phyloP scores from a whole-genome alignment of 176 grass and related monocot species.

The Triticum urartu region DNA sequence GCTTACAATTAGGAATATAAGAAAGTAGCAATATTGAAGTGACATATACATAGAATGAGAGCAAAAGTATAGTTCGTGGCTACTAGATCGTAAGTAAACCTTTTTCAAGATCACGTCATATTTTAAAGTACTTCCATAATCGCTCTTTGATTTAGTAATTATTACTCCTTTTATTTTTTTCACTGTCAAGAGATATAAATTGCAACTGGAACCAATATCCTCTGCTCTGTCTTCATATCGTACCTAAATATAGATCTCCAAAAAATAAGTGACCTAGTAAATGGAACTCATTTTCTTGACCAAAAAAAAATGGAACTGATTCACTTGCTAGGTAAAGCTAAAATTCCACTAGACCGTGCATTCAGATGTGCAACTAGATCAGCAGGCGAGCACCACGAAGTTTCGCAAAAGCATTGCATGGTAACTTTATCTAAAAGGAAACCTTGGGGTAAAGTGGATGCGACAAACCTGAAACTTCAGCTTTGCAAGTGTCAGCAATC shows the following conservation, averaged over 20 bases:
- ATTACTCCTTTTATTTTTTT: not conserved
- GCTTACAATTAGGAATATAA: not conserved
- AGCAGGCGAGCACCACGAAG: slow-evolving; percentile 17
- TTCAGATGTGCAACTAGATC: not conserved
- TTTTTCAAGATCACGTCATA: not conserved
- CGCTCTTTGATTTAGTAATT: not conserved
- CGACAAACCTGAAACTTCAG: slow-evolving; percentile 40
- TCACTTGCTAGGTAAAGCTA: slow-evolving; percentile 1
- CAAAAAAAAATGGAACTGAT: not conserved
- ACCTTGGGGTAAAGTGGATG: not conserved
- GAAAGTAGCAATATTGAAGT: not conserved
- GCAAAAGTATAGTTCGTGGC: not conserved
- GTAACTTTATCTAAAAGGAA: not conserved
- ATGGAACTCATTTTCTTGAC: not conserved
- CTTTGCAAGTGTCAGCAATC: slow-evolving; percentile 31
- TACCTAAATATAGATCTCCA: not conserved
- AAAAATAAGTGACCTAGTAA: not conserved
- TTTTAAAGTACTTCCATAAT: not conserved
- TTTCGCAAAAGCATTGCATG: not conserved
- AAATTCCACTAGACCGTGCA: not conserved
- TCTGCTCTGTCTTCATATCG: not conserved
- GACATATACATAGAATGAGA: not conserved
- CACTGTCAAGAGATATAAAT: not conserved
- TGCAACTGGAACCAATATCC: not conserved
- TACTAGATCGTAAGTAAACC: not conserved